Evolutionary conservation across 345 rosid species (phyloP), one percentile per base, ranked within the genome.

Genomic region (Citrus medica): DNA sequence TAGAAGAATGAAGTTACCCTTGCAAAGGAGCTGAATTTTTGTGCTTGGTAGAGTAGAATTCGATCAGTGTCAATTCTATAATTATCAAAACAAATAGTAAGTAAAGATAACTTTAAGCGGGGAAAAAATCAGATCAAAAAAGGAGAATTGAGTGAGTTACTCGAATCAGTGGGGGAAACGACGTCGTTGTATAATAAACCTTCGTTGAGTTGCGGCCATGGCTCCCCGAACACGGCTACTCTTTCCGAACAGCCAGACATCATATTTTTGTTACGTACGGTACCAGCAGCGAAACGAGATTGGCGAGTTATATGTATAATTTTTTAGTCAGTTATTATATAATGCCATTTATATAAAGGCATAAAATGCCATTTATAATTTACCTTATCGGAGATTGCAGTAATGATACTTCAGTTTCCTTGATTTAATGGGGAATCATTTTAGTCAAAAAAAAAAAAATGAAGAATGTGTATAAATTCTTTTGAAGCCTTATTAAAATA

Each of bases 121-220:
- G 28, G 6, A 6, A 35, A 35, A 35, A 35, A 40, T 12, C 16
- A 32, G n/a, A 63, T 16, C 21, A 1, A 76, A 65, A 68, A 16
- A 1, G 27, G 17, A 17, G 27, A n/a, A 42, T 24, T 40, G 62
- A 58, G 76, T 53, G 22, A 62, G 42, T 67, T 46, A 91, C 97
- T 93, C 78, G 92, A 90, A 40, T 87, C 91, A 71, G 89, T 82
- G 76, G 88, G 51, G 6, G 88, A 68, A 75, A 89, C 83, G 74
- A 76, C 76, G 80, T 93, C 98, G 76, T 79, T 86, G 84, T 94
- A 94, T 73, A 62, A 66, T 79, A 94, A 79, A 71, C 97, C 97
- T 61, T 90, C 91, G 84, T 94, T 94, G 79, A 90, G 83, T 53
- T 91, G 93, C 0, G 94, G 97, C 97, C 97, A 92, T 1, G 90